A percentile compares a stretch with the other conserved stretches of the same genome.
phyloP scores from a whole-genome alignment of 2,329 filamentous ascomycete species.

The Paecilomyces sp. region DNA sequence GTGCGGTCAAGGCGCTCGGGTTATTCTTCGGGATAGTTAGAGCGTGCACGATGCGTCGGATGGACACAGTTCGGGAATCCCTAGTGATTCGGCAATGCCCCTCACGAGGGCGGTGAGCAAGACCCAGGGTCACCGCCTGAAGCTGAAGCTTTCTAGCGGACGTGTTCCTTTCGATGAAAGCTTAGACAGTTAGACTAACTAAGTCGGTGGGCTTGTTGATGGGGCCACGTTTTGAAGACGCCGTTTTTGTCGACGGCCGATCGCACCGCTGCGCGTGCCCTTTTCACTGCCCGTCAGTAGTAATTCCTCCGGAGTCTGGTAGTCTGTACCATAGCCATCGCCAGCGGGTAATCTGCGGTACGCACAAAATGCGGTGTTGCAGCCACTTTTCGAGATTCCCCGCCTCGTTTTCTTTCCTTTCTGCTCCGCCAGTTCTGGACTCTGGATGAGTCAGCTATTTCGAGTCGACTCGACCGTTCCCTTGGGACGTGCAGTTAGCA shows the following conservation, averaged over 20 bases:
- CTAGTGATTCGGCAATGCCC: slow-evolving; percentile 5
- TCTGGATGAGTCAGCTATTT: not conserved
- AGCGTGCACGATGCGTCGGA: not conserved
- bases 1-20: not conserved
- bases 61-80: not conserved
- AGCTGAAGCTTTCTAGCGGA: not conserved
- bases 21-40: not conserved
- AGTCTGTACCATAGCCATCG: not conserved
- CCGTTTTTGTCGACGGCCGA: not conserved
- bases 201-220: not conserved
- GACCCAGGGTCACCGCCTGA: not conserved
- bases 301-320: not conserved
- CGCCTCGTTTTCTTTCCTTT: not conserved
- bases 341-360: not conserved
- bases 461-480: too few relatives aligned
- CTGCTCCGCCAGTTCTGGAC: not conserved
- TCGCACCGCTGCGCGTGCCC: too few relatives aligned
- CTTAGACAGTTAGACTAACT: not conserved
- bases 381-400: not conserved
- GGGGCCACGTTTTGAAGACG: not conserved
- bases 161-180: not conserved
- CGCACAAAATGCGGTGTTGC: not conserved
- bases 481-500: too few relatives aligned
- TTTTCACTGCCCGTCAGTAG: not conserved
- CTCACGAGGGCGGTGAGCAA: not conserved